phyloP scores from a whole-genome alignment of 1,284 basidiomycete species.

The Sphaerobolus stellatus region DNA sequence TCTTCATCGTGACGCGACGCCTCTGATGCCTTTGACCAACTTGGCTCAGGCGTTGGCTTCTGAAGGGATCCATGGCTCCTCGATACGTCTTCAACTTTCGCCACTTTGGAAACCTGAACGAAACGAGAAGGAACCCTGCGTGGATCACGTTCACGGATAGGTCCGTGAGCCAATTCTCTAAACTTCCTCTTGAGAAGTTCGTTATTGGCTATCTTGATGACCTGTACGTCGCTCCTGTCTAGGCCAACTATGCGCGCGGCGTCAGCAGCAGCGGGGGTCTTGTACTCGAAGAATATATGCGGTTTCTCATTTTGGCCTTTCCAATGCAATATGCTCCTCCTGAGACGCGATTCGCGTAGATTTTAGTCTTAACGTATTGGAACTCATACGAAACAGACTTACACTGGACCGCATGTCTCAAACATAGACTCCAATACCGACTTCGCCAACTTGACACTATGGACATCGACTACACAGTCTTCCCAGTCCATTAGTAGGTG shows the following conservation, averaged over 20 bases:
- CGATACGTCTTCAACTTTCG: too few species aligned
- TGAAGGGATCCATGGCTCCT: too few species aligned
- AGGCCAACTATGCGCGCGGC: constrained; percentile 2
- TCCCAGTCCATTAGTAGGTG: not conserved
- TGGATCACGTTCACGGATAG: too few species aligned
- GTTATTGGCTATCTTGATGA: constrained; percentile 12
- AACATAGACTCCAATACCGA: constrained; percentile 8
- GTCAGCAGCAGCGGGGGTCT: constrained; percentile 1
- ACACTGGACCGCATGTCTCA: constrained; percentile 12
- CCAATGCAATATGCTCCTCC: constrained; percentile 11
- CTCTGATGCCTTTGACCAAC: too few species aligned
- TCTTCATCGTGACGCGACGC: too few species aligned
- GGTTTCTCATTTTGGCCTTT: constrained; percentile 9
- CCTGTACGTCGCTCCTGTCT: constrained; percentile 9
- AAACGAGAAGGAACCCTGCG: too few species aligned
- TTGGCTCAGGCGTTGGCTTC: too few species aligned
- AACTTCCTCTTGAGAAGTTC: constrained; percentile 13
- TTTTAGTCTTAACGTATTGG: not conserved
- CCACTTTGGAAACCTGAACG: too few species aligned
- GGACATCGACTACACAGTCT: constrained; percentile 12
- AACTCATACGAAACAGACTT: not conserved
- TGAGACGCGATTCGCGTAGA: not conserved
- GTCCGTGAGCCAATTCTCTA: constrained; percentile 3
- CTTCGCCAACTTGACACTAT: constrained; percentile 6
- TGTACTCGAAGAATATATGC: constrained; percentile 12